Percentiles rank a stretch among this genome's conserved stretches.
Evolutionary conservation across 192 early-diverging fungal species (phyloP).

Genomic region (Mortierella alpina): DNA sequence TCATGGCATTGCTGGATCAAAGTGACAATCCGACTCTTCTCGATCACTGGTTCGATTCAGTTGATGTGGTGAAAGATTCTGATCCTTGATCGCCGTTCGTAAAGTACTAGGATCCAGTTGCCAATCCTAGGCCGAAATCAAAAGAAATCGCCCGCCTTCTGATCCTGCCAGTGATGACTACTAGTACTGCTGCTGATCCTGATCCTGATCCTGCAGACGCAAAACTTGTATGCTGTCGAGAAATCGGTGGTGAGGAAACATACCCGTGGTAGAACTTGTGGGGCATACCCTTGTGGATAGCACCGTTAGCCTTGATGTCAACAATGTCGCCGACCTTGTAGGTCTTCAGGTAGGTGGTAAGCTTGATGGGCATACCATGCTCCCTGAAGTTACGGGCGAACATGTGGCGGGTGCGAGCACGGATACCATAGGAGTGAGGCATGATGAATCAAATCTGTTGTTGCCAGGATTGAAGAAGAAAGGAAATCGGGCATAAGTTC

Average conservation of each 20-base stretch:
- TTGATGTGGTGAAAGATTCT: too few species aligned
- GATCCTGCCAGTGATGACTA: neutral
- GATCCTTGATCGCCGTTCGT: too few species aligned
- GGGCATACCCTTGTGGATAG: slow-evolving; percentile 99
- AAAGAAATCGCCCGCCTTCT: neutral
- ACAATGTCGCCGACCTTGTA: slow-evolving; percentile 99
- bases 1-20: neutral
- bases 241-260: neutral
- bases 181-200: neutral
- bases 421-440: slow-evolving; percentile 90
- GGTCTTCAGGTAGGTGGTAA: slow-evolving; percentile 97
- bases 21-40: neutral
- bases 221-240: neutral
- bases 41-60: neutral
- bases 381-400: slow-evolving; percentile 97
- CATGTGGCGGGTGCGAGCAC: slow-evolving; percentile 98
- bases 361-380: slow-evolving; percentile 86
- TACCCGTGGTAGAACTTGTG: slow-evolving; percentile 99
- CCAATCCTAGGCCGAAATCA: slow-evolving; percentile 2
- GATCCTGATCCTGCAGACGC: neutral
- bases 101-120: neutral
- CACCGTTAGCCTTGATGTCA: slow-evolving; percentile 99
- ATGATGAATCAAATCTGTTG: slow-evolving; percentile 67
- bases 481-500: slow-evolving; percentile 23
- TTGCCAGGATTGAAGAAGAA: slow-evolving; percentile 3